A percentile compares a stretch with the other conserved stretches of the same genome.
phyloP scores from a whole-genome alignment of 495 filamentous ascomycete genomes.

The Acidomyces sp. region DNA sequence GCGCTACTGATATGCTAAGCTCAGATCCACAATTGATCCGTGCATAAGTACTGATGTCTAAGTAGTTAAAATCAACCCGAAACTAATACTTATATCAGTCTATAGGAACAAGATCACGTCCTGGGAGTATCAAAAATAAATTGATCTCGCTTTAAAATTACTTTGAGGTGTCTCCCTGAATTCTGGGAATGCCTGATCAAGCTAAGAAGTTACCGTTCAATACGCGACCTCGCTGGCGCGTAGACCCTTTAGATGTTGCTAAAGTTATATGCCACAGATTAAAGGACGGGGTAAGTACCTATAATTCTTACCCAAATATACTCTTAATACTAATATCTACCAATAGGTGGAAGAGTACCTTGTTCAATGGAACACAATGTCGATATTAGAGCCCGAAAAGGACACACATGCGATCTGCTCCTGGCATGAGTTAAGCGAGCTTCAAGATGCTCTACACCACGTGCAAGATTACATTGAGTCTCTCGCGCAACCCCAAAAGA shows the following conservation, averaged over 20 bases:
- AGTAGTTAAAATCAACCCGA: too few relatives aligned
- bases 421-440: slow-evolving; percentile 28
- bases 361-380: slow-evolving; percentile 22
- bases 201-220: too few relatives aligned
- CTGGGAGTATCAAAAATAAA: too few relatives aligned
- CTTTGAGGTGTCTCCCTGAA: too few relatives aligned
- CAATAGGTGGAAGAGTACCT: slow-evolving; percentile 28
- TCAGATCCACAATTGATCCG: too few relatives aligned
- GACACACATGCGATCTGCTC: slow-evolving; percentile 15
- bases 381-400: background rate
- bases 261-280: slow-evolving; percentile 17
- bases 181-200: too few relatives aligned
- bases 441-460: slow-evolving; percentile 20
- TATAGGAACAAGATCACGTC: too few relatives aligned
- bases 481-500: slow-evolving; percentile 3
- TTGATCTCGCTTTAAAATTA: too few relatives aligned
- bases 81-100: too few relatives aligned
- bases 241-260: slow-evolving; percentile 8
- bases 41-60: too few relatives aligned
- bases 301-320: background rate
- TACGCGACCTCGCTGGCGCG: slow-evolving; percentile 7
- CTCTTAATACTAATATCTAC: slow-evolving; percentile 2
- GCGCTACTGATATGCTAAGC: too few relatives aligned
- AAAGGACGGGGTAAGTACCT: slow-evolving; percentile 10
- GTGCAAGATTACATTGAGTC: slow-evolving; percentile 28